Evolutionary conservation across 2,329 filamentous ascomycete genomes (phyloP), one percentile per base, ranked within the genome.

Genomic region (Ascosphaera apis): DNA sequence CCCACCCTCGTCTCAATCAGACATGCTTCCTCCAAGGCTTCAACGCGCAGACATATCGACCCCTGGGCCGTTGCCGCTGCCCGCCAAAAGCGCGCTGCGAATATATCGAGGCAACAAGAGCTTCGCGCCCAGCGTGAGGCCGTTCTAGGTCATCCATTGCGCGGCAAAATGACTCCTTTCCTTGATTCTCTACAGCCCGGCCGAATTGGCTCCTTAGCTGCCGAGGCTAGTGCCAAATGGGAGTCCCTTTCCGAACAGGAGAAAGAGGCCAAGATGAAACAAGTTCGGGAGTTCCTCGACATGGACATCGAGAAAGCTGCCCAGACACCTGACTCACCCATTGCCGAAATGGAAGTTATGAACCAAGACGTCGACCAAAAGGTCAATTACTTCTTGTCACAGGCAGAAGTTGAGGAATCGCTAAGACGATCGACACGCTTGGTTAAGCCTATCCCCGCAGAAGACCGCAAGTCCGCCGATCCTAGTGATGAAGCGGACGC

Each of bases 31-130:
- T 9, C 9, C 13, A n/a, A 70, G 44, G 68, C 78, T 44, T 69
- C 69, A 57, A 72, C 72, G 52, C 66, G 69, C 40, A 65, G 68
- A 42, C 68, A 67, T 40, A 72, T 76, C 50, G 82, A 95, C 47
- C 83, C 83, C 1, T 93, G 91, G 52, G 66, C 75, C 40, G 69
- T 77, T 56, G 76, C 76, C 2, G 81, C 91, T 55, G 74, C 80
- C 21, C 70, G 77, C 48, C 80, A 83, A 52, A 75, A 81, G 42
- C 91, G 86, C 56, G 72, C 76, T 8, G 80, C 77, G 44, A 91
- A 92, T 51, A 53, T 86, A 33, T 69, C 76, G 48, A 72, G 81
- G 36, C 81, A 76, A 48, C 64, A 69, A 42, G 71, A 72, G 42
- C 66, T 95, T 37, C 55, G 70, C 40, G 60, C 69, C 43, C 62